Evolutionary conservation across 768 basidiomycete genomes (phyloP), one percentile per base, ranked within the genome.

Genomic region (Naganishia friedmannii): DNA sequence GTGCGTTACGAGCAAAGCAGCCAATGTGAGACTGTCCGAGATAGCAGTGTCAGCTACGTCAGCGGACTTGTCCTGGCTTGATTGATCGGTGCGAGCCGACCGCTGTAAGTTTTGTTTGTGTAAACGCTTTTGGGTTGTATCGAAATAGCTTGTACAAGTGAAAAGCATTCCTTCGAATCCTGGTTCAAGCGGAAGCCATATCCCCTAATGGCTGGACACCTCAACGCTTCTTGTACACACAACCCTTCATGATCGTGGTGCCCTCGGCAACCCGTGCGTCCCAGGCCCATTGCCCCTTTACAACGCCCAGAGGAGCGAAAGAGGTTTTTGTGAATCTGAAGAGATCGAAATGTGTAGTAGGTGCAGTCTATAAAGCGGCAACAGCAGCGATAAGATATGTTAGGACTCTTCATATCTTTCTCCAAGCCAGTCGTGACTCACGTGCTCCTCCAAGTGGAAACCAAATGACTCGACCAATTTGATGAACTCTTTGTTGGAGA

Each of bases 11-110:
- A 91, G 78, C 95, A 98, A 82, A 98, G 93, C 78, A 90, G 88
- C 76, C 83, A 85, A 68, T 93, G 91, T 77, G 73, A 83, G 73
- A 86, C 82, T 21, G 77, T 90, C 66, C 82, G 84, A 56, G 91
- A 93, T 79, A 91, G 90, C 39, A 97, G 95, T 77, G 96, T 99
- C 26, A 95, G 93, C 81, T 99, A 99, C 78, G 94, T 93, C 9
- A 95, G 93, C 78, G 96, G 80, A 57, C 72, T 81, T 6, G 67
- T 81, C 34, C 56, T 77, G 26, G 55, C 42, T 23, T 58, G 34
- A 37, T 37, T 23, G 15, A 8, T 19, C 9, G 19, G 29, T 34
- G 26, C 12, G 15, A 31, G 54, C 54, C 21, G 29, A 26, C 48
- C 48, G 3, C 1, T n/a, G 23, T 51, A 26, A n/a, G n/a, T 51